Percentiles rank a stretch among this genome's conserved stretches.
phyloP scores from a whole-genome alignment of 441 rosid species.

The Populus hybrid region DNA sequence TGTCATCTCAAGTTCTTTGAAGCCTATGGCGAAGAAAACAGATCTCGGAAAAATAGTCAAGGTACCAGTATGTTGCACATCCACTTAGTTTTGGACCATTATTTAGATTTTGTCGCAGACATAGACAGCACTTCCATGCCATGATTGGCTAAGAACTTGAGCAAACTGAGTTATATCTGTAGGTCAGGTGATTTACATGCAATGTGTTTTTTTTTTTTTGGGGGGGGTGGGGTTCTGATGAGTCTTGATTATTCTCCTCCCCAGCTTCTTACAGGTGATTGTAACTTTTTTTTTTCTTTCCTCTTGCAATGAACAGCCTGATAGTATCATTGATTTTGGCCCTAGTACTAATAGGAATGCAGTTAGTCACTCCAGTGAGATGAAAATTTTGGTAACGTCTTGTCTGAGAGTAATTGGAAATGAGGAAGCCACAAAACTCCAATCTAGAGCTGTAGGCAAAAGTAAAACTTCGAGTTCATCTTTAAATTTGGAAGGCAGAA shows the following conservation, averaged over 20 bases:
- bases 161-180: background rate
- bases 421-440: constrained; percentile 13
- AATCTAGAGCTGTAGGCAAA: constrained; percentile 26
- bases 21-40: constrained; percentile 23
- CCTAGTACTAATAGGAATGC: constrained; percentile 10
- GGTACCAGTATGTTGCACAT: constrained; percentile 26
- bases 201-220: no score
- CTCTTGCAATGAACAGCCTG: constrained; percentile 24
- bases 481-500: constrained; percentile 17
- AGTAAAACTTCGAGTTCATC: constrained; percentile 20
- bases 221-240: background rate
- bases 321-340: constrained; percentile 14
- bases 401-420: constrained; percentile 17
- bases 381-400: constrained; percentile 17
- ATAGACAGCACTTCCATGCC: background rate
- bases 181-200: constrained; percentile 7
- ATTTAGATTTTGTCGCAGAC: background rate
- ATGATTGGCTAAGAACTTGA: background rate
- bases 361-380: constrained; percentile 7
- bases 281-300: constrained; percentile 17
- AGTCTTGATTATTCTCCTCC: background rate
- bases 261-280: background rate
- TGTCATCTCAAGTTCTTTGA: constrained; percentile 27
- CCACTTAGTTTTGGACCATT: background rate
- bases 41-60: constrained; percentile 25